These are phyloP conservation scores for Cladorrhinum sp. DNA, from an alignment of 2,329 filamentous ascomycete species.

Conservation along the genomic window DNA sequence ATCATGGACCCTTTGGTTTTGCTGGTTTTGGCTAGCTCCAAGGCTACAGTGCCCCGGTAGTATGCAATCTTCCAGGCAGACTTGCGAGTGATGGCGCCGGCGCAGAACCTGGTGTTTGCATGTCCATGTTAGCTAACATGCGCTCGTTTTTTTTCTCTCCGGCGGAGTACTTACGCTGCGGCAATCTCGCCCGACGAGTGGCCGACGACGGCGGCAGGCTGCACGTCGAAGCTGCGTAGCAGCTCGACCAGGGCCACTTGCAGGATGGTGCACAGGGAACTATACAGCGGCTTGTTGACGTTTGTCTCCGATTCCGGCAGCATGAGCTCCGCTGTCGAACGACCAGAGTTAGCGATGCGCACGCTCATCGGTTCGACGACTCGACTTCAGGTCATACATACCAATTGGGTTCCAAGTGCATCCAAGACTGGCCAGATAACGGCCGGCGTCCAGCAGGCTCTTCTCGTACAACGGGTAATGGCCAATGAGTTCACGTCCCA, in stretches of 20 bases:
- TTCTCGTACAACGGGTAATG: slow-evolving; percentile 24
- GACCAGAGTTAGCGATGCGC: slow-evolving; percentile 34
- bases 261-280: slow-evolving; percentile 32
- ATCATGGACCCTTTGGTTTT: slow-evolving; percentile 22
- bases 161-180: slow-evolving; percentile 34
- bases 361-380: slow-evolving; percentile 24
- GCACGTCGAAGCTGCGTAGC: slow-evolving; percentile 28
- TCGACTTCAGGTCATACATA: not conserved
- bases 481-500: slow-evolving; percentile 31
- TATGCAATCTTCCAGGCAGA: slow-evolving; percentile 35
- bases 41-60: slow-evolving; percentile 29
- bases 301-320: too few relatives aligned
- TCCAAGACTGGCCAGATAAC: slow-evolving; percentile 17
- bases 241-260: slow-evolving; percentile 38
- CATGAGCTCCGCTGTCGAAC: too few relatives aligned
- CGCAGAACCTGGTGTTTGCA: too few relatives aligned
- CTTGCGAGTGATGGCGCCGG: slow-evolving; percentile 26
- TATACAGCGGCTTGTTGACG: too few relatives aligned
- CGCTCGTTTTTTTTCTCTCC: too few relatives aligned
- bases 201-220: slow-evolving; percentile 31
- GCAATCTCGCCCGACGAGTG: slow-evolving; percentile 40
- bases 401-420: slow-evolving; percentile 27
- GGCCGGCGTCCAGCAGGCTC: too few relatives aligned
- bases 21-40: not conserved
- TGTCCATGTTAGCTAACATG: too few relatives aligned